Evolutionary conservation across 805 yeast species (phyloP).

Genomic region (Spathaspora boniae): DNA sequence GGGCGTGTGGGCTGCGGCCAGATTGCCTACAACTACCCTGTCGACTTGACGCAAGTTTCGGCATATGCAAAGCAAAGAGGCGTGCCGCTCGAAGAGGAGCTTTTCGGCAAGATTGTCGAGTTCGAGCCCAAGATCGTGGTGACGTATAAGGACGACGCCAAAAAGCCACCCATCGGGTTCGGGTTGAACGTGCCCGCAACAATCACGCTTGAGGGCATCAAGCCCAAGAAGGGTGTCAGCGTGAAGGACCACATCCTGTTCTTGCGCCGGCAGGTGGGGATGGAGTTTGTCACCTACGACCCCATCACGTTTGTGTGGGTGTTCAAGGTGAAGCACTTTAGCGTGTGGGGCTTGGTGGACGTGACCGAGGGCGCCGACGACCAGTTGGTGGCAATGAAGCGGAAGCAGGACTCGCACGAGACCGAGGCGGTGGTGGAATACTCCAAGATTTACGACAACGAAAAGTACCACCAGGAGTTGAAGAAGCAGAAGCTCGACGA

Average conservation of each 20-base stretch:
- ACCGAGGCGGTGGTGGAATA: conserved; percentile 33
- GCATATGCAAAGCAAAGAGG: conserved; percentile 31
- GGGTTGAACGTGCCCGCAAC: conserved; percentile 79
- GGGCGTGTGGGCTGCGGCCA: conserved; percentile 71
- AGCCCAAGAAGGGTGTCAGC: conserved; percentile 46
- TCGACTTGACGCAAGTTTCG: conserved; percentile 59
- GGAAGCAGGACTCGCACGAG: conserved; percentile 39
- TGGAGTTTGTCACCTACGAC: conserved; percentile 77
- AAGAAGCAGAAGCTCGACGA: conserved; percentile 31
- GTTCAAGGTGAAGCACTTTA: conserved; percentile 84
- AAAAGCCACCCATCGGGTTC: conserved; percentile 58
- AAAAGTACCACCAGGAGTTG: conserved; percentile 26
- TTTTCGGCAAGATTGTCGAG: conserved; percentile 28
- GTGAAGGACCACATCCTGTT: conserved; percentile 46
- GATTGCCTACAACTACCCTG: conserved; percentile 61
- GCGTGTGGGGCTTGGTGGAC: conserved; percentile 81
- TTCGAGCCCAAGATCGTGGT: conserved; percentile 52
- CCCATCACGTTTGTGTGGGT: conserved; percentile 74
- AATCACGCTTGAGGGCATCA: conserved; percentile 59
- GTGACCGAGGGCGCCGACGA: conserved; percentile 10
- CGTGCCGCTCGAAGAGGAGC: conserved; percentile 40
- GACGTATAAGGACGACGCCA: conserved; percentile 55
- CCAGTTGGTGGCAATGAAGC: conserved; percentile 27
- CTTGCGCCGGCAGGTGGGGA: conserved; percentile 56
- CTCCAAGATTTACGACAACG: conserved; percentile 28